These are phyloP conservation scores for Solanum sparsipilum DNA, from an alignment of 257 asterid species.

Conservation along the genomic window DNA sequence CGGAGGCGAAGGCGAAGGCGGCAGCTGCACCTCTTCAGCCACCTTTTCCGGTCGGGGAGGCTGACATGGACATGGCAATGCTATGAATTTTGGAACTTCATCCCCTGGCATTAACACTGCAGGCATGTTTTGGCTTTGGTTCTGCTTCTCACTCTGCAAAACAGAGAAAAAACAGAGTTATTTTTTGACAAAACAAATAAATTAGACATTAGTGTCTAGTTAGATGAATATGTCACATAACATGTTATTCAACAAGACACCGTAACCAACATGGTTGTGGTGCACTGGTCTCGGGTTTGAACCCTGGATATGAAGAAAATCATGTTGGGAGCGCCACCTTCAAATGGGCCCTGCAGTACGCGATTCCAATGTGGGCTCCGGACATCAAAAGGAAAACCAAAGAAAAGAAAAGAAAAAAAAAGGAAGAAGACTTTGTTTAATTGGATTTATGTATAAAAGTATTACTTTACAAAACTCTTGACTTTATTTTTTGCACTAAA, in stretches of 20 bases:
- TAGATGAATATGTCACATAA: background rate
- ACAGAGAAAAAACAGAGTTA: background rate
- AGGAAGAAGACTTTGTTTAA: no score
- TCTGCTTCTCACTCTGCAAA: constrained; percentile 28
- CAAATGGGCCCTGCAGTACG: no score
- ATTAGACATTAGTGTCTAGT: background rate
- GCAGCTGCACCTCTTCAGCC: background rate
- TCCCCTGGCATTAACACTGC: constrained; percentile 62
- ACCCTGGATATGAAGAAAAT: no score
- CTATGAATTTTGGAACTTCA: constrained; percentile 34
- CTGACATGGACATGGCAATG: constrained; percentile 40
- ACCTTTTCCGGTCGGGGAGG: constrained; percentile 11
- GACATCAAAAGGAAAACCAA: no score
- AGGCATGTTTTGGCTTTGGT: constrained; percentile 42
- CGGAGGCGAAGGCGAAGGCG: background rate
- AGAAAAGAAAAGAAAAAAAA: no score
- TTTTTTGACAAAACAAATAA: background rate
- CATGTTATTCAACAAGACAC: no score
- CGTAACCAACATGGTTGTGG: no score
- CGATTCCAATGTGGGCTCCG: no score
- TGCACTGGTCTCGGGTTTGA: no score
- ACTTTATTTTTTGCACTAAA: no score
- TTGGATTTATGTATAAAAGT: no score
- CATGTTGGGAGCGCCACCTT: rapidly evolving
- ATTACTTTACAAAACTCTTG: background rate